Conservation (phyloP, 208 protist genomes). For the Porcisia deanei region DNA sequence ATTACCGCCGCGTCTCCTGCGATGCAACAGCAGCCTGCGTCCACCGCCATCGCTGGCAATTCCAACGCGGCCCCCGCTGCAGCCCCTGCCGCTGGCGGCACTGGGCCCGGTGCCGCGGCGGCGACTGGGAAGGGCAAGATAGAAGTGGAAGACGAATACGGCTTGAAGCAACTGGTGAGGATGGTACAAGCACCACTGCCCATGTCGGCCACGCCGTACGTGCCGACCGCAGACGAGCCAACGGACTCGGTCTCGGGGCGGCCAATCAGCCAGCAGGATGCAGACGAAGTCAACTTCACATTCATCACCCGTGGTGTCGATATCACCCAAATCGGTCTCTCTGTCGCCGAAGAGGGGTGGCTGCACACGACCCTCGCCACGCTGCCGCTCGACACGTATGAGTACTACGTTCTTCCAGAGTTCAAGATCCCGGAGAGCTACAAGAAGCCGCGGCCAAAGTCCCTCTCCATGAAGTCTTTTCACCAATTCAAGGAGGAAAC, state of each 20-base stretch:
- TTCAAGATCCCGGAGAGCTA: slow-evolving; percentile 84
- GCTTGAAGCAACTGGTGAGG: slow-evolving; percentile 55
- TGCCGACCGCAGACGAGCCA: slow-evolving; percentile 29
- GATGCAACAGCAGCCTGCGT: slow-evolving; percentile 11
- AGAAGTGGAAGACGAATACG: slow-evolving; percentile 74
- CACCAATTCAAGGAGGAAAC: slow-evolving; percentile 94
- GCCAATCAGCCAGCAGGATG: slow-evolving; percentile 39
- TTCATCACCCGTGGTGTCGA: slow-evolving; percentile 82
- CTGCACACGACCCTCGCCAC: slow-evolving; percentile 76
- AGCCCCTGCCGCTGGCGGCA: neutral
- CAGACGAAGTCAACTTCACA: slow-evolving; percentile 59
- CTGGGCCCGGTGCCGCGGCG: neutral
- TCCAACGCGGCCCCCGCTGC: slow-evolving; percentile 11
- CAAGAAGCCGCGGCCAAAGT: slow-evolving; percentile 68
- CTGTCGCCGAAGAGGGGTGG: slow-evolving; percentile 59
- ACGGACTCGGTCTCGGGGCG: slow-evolving; percentile 40
- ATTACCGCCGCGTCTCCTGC: slow-evolving; percentile 24
- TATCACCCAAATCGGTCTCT: slow-evolving; percentile 65
- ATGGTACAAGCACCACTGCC: slow-evolving; percentile 38
- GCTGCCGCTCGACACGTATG: slow-evolving; percentile 57
- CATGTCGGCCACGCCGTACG: slow-evolving; percentile 31
- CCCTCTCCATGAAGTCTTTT: slow-evolving; percentile 83
- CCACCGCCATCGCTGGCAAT: slow-evolving; percentile 14
- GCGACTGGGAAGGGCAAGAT: slow-evolving; percentile 31
- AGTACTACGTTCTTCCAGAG: slow-evolving; percentile 74